Percentiles rank a stretch among this genome's conserved stretches.
phyloP scores from a whole-genome alignment of 306 rosid genomes.

The Cucumis melo region DNA sequence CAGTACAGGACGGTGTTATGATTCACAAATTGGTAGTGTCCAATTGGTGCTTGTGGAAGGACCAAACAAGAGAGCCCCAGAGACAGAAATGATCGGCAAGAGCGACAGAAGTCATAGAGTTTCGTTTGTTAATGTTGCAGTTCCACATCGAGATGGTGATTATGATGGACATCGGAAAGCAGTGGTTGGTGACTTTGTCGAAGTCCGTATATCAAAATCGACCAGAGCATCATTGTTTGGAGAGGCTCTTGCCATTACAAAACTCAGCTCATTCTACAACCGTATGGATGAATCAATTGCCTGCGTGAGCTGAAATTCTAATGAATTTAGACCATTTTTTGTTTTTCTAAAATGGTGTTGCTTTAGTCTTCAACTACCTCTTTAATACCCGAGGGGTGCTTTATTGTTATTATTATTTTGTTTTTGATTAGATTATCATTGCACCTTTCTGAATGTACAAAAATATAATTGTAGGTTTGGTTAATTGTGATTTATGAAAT shows the following conservation, averaged over 20 bases:
- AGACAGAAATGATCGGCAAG: constrained; percentile 81
- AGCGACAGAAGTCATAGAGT: constrained; percentile 91
- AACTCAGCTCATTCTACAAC: constrained; percentile 51
- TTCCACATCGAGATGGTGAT: constrained; percentile 43
- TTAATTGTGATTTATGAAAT: background rate
- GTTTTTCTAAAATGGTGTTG: background rate
- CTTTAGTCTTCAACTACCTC: background rate
- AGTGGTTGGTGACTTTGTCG: constrained; percentile 75
- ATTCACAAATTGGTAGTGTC: constrained; percentile 58
- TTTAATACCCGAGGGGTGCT: background rate
- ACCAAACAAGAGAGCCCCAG: constrained; percentile 82
- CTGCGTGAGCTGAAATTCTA: constrained; percentile 24
- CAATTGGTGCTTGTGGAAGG: constrained; percentile 96
- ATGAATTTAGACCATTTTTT: background rate
- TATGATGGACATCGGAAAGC: constrained; percentile 38
- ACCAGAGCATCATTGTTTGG: constrained; percentile 78
- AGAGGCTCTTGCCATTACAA: constrained; percentile 62
- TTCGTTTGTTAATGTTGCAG: constrained; percentile 34
- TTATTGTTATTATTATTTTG: background rate
- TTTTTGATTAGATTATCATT: background rate
- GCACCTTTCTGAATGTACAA: background rate
- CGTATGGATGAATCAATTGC: constrained; percentile 37
- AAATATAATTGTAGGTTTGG: background rate
- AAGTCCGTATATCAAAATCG: constrained; percentile 66
- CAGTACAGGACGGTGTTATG: constrained; percentile 80